Evolutionary conservation across 2,329 filamentous ascomycete species (phyloP), one percentile per base, ranked within the genome.

Genomic region (Bisporella sp.): DNA sequence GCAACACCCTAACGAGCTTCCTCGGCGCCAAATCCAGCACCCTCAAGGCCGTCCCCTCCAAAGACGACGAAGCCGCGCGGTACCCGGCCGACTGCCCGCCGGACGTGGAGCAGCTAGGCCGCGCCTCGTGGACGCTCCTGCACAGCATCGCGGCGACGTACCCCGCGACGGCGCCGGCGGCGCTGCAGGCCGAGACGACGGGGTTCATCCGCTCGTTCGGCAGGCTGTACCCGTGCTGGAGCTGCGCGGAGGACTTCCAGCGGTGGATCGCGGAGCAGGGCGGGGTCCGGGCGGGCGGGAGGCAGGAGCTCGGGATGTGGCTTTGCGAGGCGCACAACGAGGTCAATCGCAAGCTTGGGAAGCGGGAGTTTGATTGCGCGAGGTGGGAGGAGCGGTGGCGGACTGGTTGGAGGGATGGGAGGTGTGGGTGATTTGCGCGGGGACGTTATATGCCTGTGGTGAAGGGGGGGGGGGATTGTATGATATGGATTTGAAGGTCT

Each of bases 341-440:
- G 31, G 88, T 95, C 43, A 95, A 95, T 68, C 74, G 75, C 53
- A 97, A 96, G 73, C 69, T 99, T 59, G 93, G 93, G 46, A 99
- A 99, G 77, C 76, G 80, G 53, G 78, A 78, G 60, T 99, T 99
- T 71, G 90, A 99, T 74, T 99, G 93, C 71, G 75, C 73, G 49
- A 80, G 75, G 62, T 97, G 93, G 92, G 84, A 96, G 68, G 88
- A 97, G 75, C 79, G 93, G 67, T 99, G 93, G 93, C 77, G 87
- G 70, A 93, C 87, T 1, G 93, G 93, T 0, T 96, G 87, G 85
- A 81, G 79, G 66, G 84, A 84, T 62, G 81, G 81, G 31, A 73
- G 78, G 3, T 84, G 81, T 59, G 79, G 81, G 56, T 82, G 21
- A 21, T n/a, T n/a, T n/a, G n/a, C n/a, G n/a, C n/a, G n/a, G n/a